Conservation (phyloP, 257 asterid genomes). For the Nicotiana attenuata region DNA sequence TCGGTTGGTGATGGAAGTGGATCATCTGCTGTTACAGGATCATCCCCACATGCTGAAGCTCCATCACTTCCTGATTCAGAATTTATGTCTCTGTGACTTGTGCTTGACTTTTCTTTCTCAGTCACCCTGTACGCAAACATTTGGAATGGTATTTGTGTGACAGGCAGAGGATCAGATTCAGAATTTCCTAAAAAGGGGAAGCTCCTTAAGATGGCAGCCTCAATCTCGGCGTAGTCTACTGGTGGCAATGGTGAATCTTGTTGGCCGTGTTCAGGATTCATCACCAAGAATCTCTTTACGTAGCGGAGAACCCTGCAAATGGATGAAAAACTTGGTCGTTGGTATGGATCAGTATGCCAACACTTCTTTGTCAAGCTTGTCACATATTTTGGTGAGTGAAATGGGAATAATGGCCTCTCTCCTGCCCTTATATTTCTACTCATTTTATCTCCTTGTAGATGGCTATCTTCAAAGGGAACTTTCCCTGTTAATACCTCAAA, state of each 20-base stretch:
- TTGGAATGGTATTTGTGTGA: conserved; percentile 59
- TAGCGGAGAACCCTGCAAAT: conserved; percentile 71
- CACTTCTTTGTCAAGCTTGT: conserved; percentile 41
- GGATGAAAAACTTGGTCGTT: conserved; percentile 39
- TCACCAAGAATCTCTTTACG: conserved; percentile 32
- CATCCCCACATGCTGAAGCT: conserved; percentile 52
- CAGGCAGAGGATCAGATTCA: conserved; percentile 14
- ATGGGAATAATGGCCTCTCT: conserved; percentile 88
- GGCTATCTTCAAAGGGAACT: conserved; percentile 83
- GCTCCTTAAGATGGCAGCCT: conserved; percentile 25
- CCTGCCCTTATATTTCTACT: conserved; percentile 77
- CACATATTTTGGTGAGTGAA: conserved; percentile 53
- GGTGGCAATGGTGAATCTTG: conserved; percentile 55
- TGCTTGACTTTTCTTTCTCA: conserved; percentile 54
- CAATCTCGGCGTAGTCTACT: conserved; percentile 32
- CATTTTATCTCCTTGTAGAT: conserved; percentile 87
- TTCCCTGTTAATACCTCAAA: conserved; percentile 82
- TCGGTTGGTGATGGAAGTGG: conserved; percentile 42
- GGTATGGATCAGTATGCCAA: conserved; percentile 40
- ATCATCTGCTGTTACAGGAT: conserved; percentile 35
- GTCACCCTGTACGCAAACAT: conserved; percentile 64
- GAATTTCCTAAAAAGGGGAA: conserved; percentile 17
- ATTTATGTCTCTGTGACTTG: conserved; percentile 32
- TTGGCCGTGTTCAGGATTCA: conserved; percentile 52
- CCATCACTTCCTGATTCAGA: conserved; percentile 87